Evolutionary conservation across 2,329 filamentous ascomycete genomes (phyloP), one percentile per base, ranked within the genome.

Genomic region (Sclerotinia glacialis): DNA sequence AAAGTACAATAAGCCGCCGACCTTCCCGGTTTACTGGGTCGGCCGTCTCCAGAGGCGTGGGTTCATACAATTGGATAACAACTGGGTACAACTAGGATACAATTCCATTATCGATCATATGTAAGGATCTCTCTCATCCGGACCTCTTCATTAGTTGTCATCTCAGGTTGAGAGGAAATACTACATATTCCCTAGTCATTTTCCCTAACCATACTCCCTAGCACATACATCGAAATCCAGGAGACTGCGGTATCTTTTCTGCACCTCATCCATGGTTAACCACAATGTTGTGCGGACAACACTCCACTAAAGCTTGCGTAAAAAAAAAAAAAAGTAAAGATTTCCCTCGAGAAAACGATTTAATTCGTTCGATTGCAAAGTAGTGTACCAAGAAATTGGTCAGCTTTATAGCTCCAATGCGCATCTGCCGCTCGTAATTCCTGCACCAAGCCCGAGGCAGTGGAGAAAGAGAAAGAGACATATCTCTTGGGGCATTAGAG

Each of bases 41-140:
- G 31, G 62, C 62, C 62, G 62, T 64, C 52, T 64, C 62, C 63
- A 52, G 34, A 60, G 63, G 50, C 44, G 21, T 65, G 63, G 63
- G 63, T 50, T 50, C 42, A 46, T n/a, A n/a, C n/a, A n/a, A n/a
- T n/a, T n/a, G n/a, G n/a, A n/a, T n/a, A n/a, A n/a, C n/a, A n/a
- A n/a, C n/a, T n/a, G n/a, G n/a, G n/a, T n/a, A n/a, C n/a, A n/a
- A n/a, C n/a, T n/a, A n/a, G n/a, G n/a, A n/a, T n/a, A n/a, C n/a
- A n/a, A n/a, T n/a, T n/a, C n/a, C n/a, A n/a, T n/a, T n/a, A n/a
- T n/a, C n/a, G n/a, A n/a, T n/a, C n/a, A n/a, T n/a, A n/a, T n/a
- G n/a, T n/a, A n/a, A n/a, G n/a, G n/a, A n/a, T n/a, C n/a, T n/a
- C n/a, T n/a, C n/a, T n/a, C n/a, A n/a, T n/a, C n/a, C n/a, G n/a